Percentiles rank a stretch among this genome's conserved stretches.
These are phyloP conservation scores for Glaciozyma antarctica DNA, from an alignment of 768 basidiomycete genomes.

Conservation along the genomic window DNA sequence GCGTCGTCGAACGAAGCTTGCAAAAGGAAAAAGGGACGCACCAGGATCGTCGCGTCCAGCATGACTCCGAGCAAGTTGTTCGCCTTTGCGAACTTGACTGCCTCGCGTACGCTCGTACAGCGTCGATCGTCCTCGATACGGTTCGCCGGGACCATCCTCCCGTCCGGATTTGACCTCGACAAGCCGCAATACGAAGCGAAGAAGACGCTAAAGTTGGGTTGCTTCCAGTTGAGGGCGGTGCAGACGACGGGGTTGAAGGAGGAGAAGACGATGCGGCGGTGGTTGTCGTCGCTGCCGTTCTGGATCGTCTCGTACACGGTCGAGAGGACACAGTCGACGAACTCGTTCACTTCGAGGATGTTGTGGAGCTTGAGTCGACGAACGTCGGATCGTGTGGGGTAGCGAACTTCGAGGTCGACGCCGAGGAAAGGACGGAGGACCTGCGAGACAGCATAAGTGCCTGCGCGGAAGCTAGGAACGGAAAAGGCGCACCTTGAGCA, in stretches of 20 bases:
- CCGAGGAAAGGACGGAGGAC: slow-evolving; percentile 48
- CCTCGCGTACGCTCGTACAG: slow-evolving; percentile 67
- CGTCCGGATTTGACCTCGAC: slow-evolving; percentile 36
- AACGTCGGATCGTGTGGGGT: slow-evolving; percentile 51
- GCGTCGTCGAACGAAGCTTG: not conserved
- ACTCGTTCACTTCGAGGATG: slow-evolving; percentile 62
- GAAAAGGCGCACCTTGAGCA: slow-evolving; percentile 55
- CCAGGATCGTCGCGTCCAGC: slow-evolving; percentile 75
- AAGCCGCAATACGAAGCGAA: slow-evolving; percentile 81
- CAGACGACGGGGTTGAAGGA: slow-evolving; percentile 86
- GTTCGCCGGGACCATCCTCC: slow-evolving; percentile 36
- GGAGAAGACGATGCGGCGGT: slow-evolving; percentile 60
- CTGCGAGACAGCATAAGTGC: slow-evolving; percentile 41
- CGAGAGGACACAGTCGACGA: slow-evolving; percentile 74
- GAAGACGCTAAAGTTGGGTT: slow-evolving; percentile 97
- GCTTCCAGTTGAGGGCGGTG: slow-evolving; percentile 93
- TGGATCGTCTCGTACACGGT: slow-evolving; percentile 61
- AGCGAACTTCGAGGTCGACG: slow-evolving; percentile 73
- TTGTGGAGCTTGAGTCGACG: slow-evolving; percentile 46
- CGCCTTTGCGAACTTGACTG: slow-evolving; percentile 81
- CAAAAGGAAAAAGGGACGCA: slow-evolving; percentile 42
- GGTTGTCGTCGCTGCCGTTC: slow-evolving; percentile 36
- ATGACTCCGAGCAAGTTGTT: slow-evolving; percentile 91
- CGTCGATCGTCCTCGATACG: slow-evolving; percentile 42
- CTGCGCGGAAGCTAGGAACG: not conserved